Evolutionary conservation across 2,329 filamentous ascomycete species (phyloP).

Genomic region (Pseudonectria foliicola): DNA sequence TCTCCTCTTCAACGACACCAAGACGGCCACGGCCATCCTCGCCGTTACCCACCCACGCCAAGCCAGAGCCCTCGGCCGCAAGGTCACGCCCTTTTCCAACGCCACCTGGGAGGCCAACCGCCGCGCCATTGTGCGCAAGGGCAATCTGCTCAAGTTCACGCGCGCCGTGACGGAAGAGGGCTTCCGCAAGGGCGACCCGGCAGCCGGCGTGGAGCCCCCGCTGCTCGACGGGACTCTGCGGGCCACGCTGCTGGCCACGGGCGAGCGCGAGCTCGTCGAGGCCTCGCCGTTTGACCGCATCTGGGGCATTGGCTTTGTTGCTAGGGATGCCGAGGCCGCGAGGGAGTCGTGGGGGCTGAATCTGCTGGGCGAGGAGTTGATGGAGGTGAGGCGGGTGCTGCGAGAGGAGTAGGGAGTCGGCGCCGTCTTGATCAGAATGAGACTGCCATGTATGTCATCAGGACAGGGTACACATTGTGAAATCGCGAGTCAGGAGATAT

Average conservation of each 20-base stretch:
- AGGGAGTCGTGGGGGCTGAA: constrained; percentile 55
- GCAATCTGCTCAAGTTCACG: constrained; percentile 54
- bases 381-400: constrained; percentile 48
- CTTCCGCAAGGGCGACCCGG: constrained; percentile 15
- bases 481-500: too few species aligned
- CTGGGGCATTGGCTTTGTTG: constrained; percentile 59
- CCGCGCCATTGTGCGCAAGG: constrained; percentile 47
- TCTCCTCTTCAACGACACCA: constrained; percentile 38
- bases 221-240: constrained; percentile 34
- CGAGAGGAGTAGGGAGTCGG: constrained; percentile 30
- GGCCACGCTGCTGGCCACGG: constrained; percentile 48
- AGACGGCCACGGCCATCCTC: constrained; percentile 42
- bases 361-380: constrained; percentile 55
- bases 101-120: constrained; percentile 45
- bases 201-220: constrained; percentile 9
- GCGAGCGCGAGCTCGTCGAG: constrained; percentile 54
- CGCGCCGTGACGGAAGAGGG: constrained; percentile 26
- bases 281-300: constrained; percentile 53
- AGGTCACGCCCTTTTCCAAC: constrained; percentile 45
- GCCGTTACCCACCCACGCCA: constrained; percentile 35
- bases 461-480: too few species aligned
- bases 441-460: too few species aligned
- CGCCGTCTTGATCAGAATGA: background rate
- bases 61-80: constrained; percentile 48
- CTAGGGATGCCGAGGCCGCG: constrained; percentile 39